Conservation (phyloP, 371 early-diverging fungal genomes). For the Capniomyces stellatus region DNA sequence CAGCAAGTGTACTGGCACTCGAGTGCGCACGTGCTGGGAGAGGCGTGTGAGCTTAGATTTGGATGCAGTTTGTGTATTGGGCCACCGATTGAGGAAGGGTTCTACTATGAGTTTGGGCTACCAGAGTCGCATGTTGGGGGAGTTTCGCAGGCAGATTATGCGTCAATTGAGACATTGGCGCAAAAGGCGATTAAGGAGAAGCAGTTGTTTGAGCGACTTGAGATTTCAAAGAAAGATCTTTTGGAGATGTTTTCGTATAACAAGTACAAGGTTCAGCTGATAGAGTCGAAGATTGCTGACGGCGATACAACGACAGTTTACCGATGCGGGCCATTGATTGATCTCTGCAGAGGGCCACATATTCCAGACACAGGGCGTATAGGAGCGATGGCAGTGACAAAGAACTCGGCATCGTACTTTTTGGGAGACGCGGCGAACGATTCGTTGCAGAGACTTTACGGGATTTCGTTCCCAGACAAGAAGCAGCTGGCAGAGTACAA, state of each 20-base stretch:
- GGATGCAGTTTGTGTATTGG: slow-evolving; percentile 96
- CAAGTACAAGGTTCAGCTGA: slow-evolving; percentile 88
- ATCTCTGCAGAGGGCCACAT: slow-evolving; percentile 98
- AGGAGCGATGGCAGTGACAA: slow-evolving; percentile 85
- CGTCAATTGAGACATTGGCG: slow-evolving; percentile 69
- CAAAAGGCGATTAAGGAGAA: slow-evolving; percentile 85
- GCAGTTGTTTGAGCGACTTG: slow-evolving; percentile 86
- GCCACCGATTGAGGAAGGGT: slow-evolving; percentile 97
- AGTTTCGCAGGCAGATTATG: slow-evolving; percentile 3
- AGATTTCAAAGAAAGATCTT: slow-evolving; percentile 76
- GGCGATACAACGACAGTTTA: slow-evolving; percentile 93
- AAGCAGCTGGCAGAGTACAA: slow-evolving; percentile 91
- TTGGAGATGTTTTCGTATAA: slow-evolving; percentile 97
- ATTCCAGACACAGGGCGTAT: slow-evolving; percentile 88
- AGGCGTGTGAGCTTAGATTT: slow-evolving; percentile 92
- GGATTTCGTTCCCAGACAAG: slow-evolving; percentile 96
- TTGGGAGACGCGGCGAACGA: slow-evolving; percentile 91
- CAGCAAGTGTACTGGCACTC: slow-evolving; percentile 99
- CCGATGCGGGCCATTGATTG: slow-evolving; percentile 95
- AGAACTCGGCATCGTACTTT: slow-evolving; percentile 98
- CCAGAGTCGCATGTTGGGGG: slow-evolving; percentile 22
- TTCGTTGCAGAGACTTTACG: slow-evolving; percentile 96
- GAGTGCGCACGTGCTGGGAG: slow-evolving; percentile 98
- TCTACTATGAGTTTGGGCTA: slow-evolving; percentile 96
- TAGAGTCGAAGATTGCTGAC: slow-evolving; percentile 86